phyloP scores from a whole-genome alignment of 1,284 basidiomycete genomes.

The Wolfiporia cocos region DNA sequence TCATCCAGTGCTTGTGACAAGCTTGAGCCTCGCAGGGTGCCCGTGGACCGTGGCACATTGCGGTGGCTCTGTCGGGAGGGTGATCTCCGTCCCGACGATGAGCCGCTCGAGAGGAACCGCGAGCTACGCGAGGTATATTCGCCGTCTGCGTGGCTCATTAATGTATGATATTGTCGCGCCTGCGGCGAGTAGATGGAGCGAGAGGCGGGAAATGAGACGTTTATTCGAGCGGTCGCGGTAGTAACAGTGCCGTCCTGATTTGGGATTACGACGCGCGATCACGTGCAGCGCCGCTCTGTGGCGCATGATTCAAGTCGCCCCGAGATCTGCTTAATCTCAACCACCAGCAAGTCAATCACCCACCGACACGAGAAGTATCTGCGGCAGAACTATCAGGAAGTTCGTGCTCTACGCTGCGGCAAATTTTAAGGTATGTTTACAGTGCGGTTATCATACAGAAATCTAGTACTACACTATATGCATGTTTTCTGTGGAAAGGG shows the following conservation, averaged over 20 bases:
- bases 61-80: conserved; percentile 39
- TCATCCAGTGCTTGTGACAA: conserved; percentile 32
- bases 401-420: too few relatives aligned
- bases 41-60: conserved; percentile 37
- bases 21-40: conserved; percentile 33
- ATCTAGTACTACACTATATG: too few relatives aligned
- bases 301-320: neutral
- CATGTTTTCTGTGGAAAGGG: too few relatives aligned
- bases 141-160: conserved; percentile 19
- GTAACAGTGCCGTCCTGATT: neutral
- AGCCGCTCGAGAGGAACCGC: conserved; percentile 16
- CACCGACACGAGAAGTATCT: neutral
- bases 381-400: too few relatives aligned
- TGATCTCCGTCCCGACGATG: conserved; percentile 34
- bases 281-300: neutral
- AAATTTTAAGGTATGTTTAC: too few relatives aligned
- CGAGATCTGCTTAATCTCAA: neutral
- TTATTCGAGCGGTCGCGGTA: too few relatives aligned
- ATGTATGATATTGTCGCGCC: too few relatives aligned
- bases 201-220: too few relatives aligned
- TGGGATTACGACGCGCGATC: neutral
- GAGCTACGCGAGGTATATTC: conserved; percentile 15
- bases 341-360: neutral
- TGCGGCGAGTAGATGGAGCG: too few relatives aligned
- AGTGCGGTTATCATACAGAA: too few relatives aligned